Evolutionary conservation across 805 yeast genomes (phyloP).

Genomic region (Cyberlindnera americana): DNA sequence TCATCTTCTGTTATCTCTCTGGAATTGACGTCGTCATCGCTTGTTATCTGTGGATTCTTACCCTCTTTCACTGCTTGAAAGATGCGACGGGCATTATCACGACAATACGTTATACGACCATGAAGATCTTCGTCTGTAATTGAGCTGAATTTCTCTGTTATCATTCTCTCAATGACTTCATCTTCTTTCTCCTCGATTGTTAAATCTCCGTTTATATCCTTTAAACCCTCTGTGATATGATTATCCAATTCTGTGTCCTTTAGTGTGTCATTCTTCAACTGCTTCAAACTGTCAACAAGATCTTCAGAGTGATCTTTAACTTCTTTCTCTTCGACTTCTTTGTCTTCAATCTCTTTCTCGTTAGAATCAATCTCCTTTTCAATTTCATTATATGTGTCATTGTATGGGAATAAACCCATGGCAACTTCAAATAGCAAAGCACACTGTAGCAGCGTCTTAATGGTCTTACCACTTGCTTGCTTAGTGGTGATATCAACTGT

Average conservation of each 20-base stretch:
- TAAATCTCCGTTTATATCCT: not conserved
- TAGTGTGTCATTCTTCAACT: constrained; percentile 1
- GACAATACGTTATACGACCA: constrained; percentile 8
- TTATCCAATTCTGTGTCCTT: constrained; percentile 4
- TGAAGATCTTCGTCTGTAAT: constrained; percentile 15
- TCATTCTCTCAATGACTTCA: constrained; percentile 4
- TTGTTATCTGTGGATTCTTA: constrained; percentile 1
- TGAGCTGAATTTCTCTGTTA: constrained; percentile 4
- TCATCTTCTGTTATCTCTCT: constrained; percentile 11
- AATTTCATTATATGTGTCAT: constrained; percentile 1
- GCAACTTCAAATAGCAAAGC: constrained; percentile 2
- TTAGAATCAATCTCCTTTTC: not conserved
- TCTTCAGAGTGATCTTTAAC: not conserved
- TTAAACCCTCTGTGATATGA: constrained; percentile 1
- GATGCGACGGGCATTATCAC: constrained; percentile 4
- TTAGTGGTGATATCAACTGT: not conserved
- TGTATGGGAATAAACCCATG: constrained; percentile 6
- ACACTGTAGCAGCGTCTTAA: not conserved
- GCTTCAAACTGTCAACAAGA: constrained; percentile 1
- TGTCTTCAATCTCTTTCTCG: not conserved
- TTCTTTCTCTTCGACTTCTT: not conserved
- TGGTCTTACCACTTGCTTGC: constrained; percentile 4
- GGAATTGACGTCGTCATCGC: not conserved
- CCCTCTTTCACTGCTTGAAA: constrained; percentile 7
- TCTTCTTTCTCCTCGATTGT: constrained; percentile 13